Conservation (phyloP, 116 monocot genomes). For the Dioscorea cayenensis region DNA sequence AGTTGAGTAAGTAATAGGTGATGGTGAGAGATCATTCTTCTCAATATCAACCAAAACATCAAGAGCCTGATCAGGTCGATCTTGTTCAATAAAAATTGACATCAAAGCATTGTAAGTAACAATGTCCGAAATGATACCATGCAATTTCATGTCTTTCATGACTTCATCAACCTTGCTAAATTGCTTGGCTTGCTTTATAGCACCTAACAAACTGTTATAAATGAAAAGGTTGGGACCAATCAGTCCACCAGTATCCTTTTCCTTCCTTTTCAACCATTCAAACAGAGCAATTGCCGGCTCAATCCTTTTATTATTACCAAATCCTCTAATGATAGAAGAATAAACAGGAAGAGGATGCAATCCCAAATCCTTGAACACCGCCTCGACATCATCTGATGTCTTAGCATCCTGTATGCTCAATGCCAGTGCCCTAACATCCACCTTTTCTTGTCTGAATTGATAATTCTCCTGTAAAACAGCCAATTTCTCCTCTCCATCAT, state of each 20-base stretch:
- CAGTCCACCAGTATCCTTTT: not conserved
- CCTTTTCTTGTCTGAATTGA: conserved; percentile 6
- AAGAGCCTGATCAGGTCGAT: conserved; percentile 34
- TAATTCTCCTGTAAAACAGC: not conserved
- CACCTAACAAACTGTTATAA: conserved; percentile 82
- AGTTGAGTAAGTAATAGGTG: conserved; percentile 64
- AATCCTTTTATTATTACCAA: conserved; percentile 54
- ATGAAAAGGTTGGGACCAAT: conserved; percentile 47
- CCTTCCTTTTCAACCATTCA: conserved; percentile 81
- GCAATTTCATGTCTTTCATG: conserved; percentile 61
- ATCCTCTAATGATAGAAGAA: conserved; percentile 69
- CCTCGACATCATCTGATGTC: conserved; percentile 59
- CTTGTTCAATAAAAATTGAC: conserved; percentile 67
- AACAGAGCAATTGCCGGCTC: conserved; percentile 82
- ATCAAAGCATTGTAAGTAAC: conserved; percentile 89
- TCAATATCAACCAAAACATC: conserved; percentile 42
- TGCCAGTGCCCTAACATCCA: conserved; percentile 60
- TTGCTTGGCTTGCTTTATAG: conserved; percentile 42
- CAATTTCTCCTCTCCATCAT: conserved; percentile 2
- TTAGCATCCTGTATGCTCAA: conserved; percentile 35
- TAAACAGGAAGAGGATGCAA: conserved; percentile 59
- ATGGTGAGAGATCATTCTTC: conserved; percentile 44
- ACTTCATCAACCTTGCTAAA: conserved; percentile 42
- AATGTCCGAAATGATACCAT: conserved; percentile 55
- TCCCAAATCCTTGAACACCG: conserved; percentile 32